A percentile compares a stretch with the other conserved stretches of the same genome.
phyloP scores from a whole-genome alignment of 805 yeast species.

The Ogataea nitratoaversa region DNA sequence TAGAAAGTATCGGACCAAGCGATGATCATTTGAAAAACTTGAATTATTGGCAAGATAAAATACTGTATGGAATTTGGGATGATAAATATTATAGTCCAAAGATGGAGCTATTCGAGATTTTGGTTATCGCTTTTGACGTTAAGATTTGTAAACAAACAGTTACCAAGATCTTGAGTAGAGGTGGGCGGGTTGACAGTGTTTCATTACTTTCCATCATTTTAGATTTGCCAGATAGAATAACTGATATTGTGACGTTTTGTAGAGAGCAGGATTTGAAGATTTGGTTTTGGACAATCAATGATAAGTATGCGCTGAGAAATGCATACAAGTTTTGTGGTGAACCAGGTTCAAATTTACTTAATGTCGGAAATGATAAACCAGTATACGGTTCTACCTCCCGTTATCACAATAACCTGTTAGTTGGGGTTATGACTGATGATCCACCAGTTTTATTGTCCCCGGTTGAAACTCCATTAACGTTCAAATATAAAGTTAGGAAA shows the following conservation, averaged over 20 bases:
- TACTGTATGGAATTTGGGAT: conserved; percentile 37
- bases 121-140: conserved; percentile 29
- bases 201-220: conserved; percentile 23
- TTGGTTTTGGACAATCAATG: conserved; percentile 37
- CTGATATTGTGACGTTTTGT: conserved; percentile 15
- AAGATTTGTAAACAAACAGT: conserved; percentile 20
- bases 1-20: conserved; percentile 16
- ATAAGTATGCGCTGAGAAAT: conserved; percentile 17
- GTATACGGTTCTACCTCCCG: conserved; percentile 7
- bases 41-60: conserved; percentile 30
- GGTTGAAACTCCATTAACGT: not conserved
- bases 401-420: conserved; percentile 1
- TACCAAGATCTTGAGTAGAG: conserved; percentile 12
- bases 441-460: conserved; percentile 8
- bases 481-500: conserved; percentile 8
- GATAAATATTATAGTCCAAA: conserved; percentile 25
- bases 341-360: too few species aligned
- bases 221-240: conserved; percentile 16
- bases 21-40: conserved; percentile 6
- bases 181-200: conserved; percentile 19
- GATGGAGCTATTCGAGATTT: conserved; percentile 24
- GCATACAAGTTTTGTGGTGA: conserved; percentile 13
- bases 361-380: conserved; percentile 23
- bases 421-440: conserved; percentile 19
- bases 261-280: conserved; percentile 19